Conservation (phyloP, 73 alveolate species). For the Tetrahymena malaccensis region DNA sequence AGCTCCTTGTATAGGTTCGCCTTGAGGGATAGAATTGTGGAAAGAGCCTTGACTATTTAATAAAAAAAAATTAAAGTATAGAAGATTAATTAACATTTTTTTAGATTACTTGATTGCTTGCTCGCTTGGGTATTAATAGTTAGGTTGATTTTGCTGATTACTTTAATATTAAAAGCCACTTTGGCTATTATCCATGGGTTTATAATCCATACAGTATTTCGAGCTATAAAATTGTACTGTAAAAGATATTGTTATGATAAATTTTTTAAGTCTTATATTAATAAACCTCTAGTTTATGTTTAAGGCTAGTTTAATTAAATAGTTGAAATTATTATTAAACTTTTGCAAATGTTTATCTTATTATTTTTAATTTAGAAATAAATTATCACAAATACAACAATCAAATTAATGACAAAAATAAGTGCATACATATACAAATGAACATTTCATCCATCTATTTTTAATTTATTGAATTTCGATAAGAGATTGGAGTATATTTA, state of each 20-base stretch:
- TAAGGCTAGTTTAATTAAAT: too few relatives aligned
- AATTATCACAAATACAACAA: background rate
- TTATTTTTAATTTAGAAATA: too few relatives aligned
- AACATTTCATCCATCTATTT: background rate
- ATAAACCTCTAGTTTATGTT: too few relatives aligned
- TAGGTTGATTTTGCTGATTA: background rate
- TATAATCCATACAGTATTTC: background rate
- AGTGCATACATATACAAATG: background rate
- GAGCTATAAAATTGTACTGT: background rate
- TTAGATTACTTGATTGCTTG: background rate
- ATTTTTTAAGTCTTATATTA: too few relatives aligned
- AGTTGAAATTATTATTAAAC: background rate
- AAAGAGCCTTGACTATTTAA: background rate
- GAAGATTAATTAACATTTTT: background rate
- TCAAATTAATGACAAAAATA: too few relatives aligned
- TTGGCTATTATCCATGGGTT: background rate
- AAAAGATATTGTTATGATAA: background rate
- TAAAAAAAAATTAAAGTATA: too few relatives aligned
- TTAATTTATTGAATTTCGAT: background rate
- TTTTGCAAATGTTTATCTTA: too few relatives aligned
- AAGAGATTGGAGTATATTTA: background rate
- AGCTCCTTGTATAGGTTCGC: background rate
- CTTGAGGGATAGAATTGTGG: background rate
- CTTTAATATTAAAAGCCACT: background rate
- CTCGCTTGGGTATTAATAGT: background rate